Percentiles rank a stretch among this genome's conserved stretches.
phyloP scores from a whole-genome alignment of 805 yeast genomes.

The Lipomyces anomalus region DNA sequence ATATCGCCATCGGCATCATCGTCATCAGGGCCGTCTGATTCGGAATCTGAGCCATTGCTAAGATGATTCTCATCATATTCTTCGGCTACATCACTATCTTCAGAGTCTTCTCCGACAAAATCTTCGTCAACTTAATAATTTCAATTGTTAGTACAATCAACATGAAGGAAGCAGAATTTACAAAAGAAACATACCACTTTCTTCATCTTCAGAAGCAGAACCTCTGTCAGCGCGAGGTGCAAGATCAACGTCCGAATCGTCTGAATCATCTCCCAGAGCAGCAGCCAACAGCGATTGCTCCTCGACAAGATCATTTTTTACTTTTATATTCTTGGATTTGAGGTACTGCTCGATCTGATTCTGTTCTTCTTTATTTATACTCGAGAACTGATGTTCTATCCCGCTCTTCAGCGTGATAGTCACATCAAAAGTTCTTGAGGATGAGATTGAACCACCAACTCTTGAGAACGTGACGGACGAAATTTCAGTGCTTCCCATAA shows the following conservation, averaged over 20 bases:
- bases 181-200: too few species aligned
- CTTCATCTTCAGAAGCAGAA: conserved; percentile 76
- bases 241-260: conserved; percentile 39
- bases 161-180: conserved; percentile 8
- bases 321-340: conserved; percentile 67
- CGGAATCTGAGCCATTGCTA: conserved; percentile 27
- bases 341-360: conserved; percentile 68
- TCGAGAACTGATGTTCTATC: conserved; percentile 74
- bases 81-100: conserved; percentile 72
- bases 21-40: conserved; percentile 25
- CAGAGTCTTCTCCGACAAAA: conserved; percentile 47
- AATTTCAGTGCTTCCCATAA: conserved; percentile 81
- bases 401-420: conserved; percentile 67
- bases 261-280: conserved; percentile 62
- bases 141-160: conserved; percentile 30
- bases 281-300: conserved; percentile 76
- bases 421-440: conserved; percentile 88
- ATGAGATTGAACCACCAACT: conserved; percentile 68
- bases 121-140: conserved; percentile 71
- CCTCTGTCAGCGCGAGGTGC: conserved; percentile 44
- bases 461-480: conserved; percentile 76
- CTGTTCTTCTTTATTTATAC: conserved; percentile 86
- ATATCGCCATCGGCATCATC: conserved; percentile 20
- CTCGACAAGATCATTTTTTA: conserved; percentile 83
- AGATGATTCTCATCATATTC: conserved; percentile 70